A percentile compares a stretch with the other conserved stretches of the same genome.
phyloP scores from a whole-genome alignment of 2,329 filamentous ascomycete genomes.

The Talaromyces sp. region DNA sequence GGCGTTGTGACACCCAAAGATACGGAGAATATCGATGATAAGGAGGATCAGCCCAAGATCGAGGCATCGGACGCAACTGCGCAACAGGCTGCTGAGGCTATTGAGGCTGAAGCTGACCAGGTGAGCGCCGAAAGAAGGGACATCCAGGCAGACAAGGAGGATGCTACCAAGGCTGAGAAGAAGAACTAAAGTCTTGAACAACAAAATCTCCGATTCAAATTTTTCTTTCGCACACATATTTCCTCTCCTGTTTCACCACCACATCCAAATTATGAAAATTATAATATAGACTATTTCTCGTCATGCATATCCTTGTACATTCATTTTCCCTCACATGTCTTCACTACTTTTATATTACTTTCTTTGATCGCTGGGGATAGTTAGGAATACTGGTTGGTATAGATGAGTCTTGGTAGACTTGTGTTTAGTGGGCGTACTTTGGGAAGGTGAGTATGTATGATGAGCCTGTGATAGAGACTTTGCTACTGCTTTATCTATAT shows the following conservation, averaged over 20 bases:
- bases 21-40: slow-evolving; percentile 89
- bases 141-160: not conserved
- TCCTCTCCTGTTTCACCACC: not conserved
- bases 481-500: not conserved
- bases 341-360: not conserved
- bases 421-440: not conserved
- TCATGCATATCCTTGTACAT: slow-evolving; percentile 4
- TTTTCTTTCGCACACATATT: slow-evolving; percentile 6
- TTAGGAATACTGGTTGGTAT: not conserved
- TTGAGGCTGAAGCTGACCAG: slow-evolving; percentile 41
- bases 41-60: slow-evolving; percentile 59
- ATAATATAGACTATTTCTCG: slow-evolving; percentile 14
- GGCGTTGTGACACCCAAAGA: slow-evolving; percentile 77
- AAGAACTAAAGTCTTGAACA: not conserved
- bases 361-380: not conserved
- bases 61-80: slow-evolving; percentile 46
- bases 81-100: slow-evolving; percentile 47
- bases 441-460: not conserved
- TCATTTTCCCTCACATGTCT: not conserved
- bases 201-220: not conserved
- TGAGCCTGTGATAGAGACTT: not conserved
- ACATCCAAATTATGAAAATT: slow-evolving; percentile 17
- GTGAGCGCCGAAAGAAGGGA: slow-evolving; percentile 28
- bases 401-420: not conserved
- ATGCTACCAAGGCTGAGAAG: slow-evolving; percentile 7